Evolutionary conservation across 768 basidiomycete genomes (phyloP), one percentile per base, ranked within the genome.

Genomic region (Lentinula edodes): DNA sequence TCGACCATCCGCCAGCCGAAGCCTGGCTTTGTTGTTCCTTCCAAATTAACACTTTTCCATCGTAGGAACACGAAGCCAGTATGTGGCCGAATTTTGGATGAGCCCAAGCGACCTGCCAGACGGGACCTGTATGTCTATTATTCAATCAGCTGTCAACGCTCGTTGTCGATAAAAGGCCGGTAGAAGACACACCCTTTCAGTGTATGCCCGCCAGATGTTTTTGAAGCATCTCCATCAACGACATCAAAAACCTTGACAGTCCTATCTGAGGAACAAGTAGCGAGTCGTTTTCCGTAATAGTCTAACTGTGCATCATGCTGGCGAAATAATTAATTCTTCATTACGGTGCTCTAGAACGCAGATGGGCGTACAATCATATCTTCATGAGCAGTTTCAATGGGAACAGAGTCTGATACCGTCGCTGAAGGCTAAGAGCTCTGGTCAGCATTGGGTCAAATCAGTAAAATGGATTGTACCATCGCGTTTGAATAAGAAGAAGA

Each of bases 41-140:
- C 97, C 97, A 99, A 66, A 99, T 94, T 74, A 98, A 83, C 18
- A 97, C 97, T 68, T 96, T 93, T 51, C 97, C 95, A 67, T 99
- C 97, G 72, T 98, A 98, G 5, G 95, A 97, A 70, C 94, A 96
- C n/a, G 93, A 95, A 34, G 96, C 96, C 58, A 99, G 86, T 68
- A 99, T 96, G 64, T 90, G 87, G 1, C 97, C 97, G 68, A 91
- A 99, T 73, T 94, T 97, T 28, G 97, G 97, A 68, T 99, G 96
- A 2, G 92, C 96, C 97, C 97, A 99, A 23, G 95, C 86, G 55
- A 99, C 89, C 68, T 96, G 94, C 95, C 96, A 98, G 41, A 99
- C 95, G 6, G 97, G 96, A 9, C 96, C 95, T 3, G 91, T 92
- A 74, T 98, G 97, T 43, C 95, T 97, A 64, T 20, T 53, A 18